Base-by-base conservation (phyloP, 2,329 filamentous ascomycete species). In the Ophiosphaerella herpotricha region DNA sequence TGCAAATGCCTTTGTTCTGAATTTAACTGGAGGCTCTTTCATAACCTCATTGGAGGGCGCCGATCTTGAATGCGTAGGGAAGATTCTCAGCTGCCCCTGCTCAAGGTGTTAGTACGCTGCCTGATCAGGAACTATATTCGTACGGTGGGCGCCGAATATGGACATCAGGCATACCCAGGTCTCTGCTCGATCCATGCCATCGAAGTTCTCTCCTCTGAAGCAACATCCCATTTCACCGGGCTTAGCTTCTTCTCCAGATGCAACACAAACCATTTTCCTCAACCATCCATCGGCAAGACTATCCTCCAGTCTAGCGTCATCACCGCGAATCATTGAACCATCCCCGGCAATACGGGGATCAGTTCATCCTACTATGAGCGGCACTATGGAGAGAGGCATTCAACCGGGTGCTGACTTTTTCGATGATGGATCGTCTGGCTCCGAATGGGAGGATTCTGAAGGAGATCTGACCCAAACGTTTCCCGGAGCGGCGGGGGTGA, bases 231-330 rank as follows among this genome's bases (percentile, higher is more conserved):
- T 57, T 1, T 38, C 53, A 9, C 39, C 51, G 23, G 38, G 31
- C 12, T 40, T 54, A 7, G 43, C 52, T 23, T 39, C 63, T 31
- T 43, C 48, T 9, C 51, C 61, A 8, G 26, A 47, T 31, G 47
- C 54, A 37, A 61, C 53, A 12, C 56, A 63, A 34, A 59, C 61
- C 3, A 52, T 70, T 16, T 58, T 68, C 5, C 53, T 66, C 14
- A 50, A 60, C 6, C 45, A 64, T 39, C 60, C 66, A 7, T 62
- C 64, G 13, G 61, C 65, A 24, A 61, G 57, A 24, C 35, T 68
- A n/a, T 66, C 66, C 0, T 66, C 61, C 3, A 68, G 61, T 14
- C 61, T 64, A 23, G 66, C 67, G 18, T 67, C 63, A 9, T 68
- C 59, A 4, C 67, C 67, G 8, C 61, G 58, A 16, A 57, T 70